Evolutionary conservation across 202 grass and related monocot species (phyloP), one percentile per base, ranked within the genome.

Genomic region (Dendrocalamus latiflorus): DNA sequence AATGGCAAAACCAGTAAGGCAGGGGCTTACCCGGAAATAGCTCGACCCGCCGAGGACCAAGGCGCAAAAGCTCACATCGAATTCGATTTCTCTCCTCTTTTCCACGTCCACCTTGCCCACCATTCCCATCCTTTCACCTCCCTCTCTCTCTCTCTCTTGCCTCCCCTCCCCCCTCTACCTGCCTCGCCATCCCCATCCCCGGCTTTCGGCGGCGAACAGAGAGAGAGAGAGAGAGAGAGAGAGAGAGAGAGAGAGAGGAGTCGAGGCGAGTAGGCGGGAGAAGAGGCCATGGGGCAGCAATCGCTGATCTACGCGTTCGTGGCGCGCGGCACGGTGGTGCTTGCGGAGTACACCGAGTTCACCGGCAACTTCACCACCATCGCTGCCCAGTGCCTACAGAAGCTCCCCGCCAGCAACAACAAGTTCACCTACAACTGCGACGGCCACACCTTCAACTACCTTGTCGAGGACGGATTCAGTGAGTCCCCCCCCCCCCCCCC

Each of bases 371-470:
- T 97, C 90, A 91, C 90, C 78, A 86, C 89, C 80, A 94, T 97
- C 90, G 94, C 92, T 8, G 85, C 88, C 3, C 94, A 97, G 84
- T 97, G 91, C 77, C 94, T 97, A 28, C 84, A 88, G 90, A 94
- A 92, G 86, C 94, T 97, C 58, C 94, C 94, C 47, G 86, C 91
- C 62, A 92, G 91, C 81, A 94, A 91, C 78, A 97, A 94, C 70
- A 94, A 91, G 83, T 94, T 94, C 81, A 94, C 88, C 64, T 94
- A 97, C 86, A 92, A 90, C 84, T 92, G 91, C 84, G 94, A 97
- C 66, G 92, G 94, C 59, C 91, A 97, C 83, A 97, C 94, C 78
- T 97, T 94, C 86, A 97, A 97, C 84, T 97, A 92, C 79, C 94
- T 97, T 69, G 94, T 97, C 15, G 94, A 93, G 81, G 92, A 97